These are phyloP conservation scores for Mortierella sp. DNA, from an alignment of 371 early-diverging fungal genomes.

Conservation along the genomic window DNA sequence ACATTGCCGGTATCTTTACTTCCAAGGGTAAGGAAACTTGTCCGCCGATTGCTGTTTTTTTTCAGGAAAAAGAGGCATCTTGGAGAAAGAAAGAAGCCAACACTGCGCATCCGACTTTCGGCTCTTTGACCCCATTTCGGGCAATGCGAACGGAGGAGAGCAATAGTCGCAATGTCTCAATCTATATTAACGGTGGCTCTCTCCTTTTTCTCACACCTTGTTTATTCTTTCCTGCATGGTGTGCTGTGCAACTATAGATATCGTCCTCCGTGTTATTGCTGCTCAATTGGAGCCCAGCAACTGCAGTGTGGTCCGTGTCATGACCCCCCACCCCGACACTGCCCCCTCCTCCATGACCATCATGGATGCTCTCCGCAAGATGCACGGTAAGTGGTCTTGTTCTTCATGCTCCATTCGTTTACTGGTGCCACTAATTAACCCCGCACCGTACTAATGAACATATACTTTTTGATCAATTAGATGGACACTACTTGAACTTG, in stretches of 20 bases:
- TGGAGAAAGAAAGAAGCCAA: neutral
- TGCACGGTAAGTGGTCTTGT: slow-evolving; percentile 78
- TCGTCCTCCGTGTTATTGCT: slow-evolving; percentile 96
- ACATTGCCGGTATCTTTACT: slow-evolving; percentile 94
- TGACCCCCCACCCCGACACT: slow-evolving; percentile 99
- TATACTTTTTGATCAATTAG: slow-evolving; percentile 60
- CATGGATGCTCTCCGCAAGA: slow-evolving; percentile 94
- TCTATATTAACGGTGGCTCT: slow-evolving; percentile 7
- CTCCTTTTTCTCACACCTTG: neutral
- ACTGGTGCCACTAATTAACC: neutral
- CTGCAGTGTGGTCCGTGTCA: slow-evolving; percentile 96
- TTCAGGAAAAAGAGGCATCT: neutral
- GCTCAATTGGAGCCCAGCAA: slow-evolving; percentile 91
- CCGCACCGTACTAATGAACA: neutral
- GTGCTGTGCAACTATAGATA: slow-evolving; percentile 71
- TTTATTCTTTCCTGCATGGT: too few species aligned
- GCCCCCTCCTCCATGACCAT: slow-evolving; percentile 86
- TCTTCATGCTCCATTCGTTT: neutral
- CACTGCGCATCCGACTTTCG: slow-evolving; percentile 2
- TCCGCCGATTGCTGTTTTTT: too few species aligned
- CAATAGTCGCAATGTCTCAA: neutral
- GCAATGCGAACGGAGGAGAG: neutral
- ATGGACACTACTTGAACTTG: slow-evolving; percentile 94
- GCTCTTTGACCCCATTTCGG: slow-evolving; percentile 1
- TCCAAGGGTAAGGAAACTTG: slow-evolving; percentile 68